Evolutionary conservation across 2,329 filamentous ascomycete species (phyloP).

Genomic region (Colletotrichum lupini): DNA sequence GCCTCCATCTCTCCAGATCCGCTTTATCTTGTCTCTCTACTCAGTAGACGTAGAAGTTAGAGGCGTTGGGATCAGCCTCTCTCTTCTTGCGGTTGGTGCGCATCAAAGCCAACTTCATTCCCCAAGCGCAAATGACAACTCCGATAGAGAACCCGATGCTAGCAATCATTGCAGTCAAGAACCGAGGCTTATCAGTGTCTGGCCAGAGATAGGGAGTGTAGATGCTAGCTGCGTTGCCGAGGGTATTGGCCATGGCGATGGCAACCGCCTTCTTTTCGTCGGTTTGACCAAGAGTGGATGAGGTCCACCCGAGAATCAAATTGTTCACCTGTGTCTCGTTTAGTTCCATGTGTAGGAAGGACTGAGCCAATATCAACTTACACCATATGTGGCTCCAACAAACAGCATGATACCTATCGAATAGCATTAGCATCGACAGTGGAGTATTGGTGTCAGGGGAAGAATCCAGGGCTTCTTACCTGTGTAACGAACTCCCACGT

Average conservation of each 20-base stretch:
- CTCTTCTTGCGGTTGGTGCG: constrained; percentile 48
- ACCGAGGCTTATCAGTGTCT: constrained; percentile 26
- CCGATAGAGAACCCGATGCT: constrained; percentile 44
- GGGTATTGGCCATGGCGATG: constrained; percentile 44
- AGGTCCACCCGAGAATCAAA: constrained; percentile 56
- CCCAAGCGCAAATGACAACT: constrained; percentile 50
- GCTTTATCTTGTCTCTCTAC: no score
- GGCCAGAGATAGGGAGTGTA: constrained; percentile 39
- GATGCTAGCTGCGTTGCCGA: constrained; percentile 34
- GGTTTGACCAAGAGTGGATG: constrained; percentile 53
- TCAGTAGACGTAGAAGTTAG: constrained; percentile 45
- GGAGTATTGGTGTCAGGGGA: background rate
- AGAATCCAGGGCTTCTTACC: background rate
- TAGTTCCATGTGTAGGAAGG: background rate
- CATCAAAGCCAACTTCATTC: constrained; percentile 47
- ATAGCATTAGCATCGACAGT: background rate
- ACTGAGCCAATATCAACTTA: background rate
- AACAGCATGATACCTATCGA: constrained; percentile 49
- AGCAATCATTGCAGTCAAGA: constrained; percentile 37
- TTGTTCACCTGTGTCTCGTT: constrained; percentile 47
- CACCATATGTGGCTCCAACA: constrained; percentile 44
- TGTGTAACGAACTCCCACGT: constrained; percentile 28
- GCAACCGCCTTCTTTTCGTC: constrained; percentile 59
- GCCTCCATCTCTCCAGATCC: no score
- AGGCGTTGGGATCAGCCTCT: constrained; percentile 37